These are phyloP conservation scores for Gamarada debralockiae DNA, from an alignment of 495 filamentous ascomycete genomes.

Conservation along the genomic window DNA sequence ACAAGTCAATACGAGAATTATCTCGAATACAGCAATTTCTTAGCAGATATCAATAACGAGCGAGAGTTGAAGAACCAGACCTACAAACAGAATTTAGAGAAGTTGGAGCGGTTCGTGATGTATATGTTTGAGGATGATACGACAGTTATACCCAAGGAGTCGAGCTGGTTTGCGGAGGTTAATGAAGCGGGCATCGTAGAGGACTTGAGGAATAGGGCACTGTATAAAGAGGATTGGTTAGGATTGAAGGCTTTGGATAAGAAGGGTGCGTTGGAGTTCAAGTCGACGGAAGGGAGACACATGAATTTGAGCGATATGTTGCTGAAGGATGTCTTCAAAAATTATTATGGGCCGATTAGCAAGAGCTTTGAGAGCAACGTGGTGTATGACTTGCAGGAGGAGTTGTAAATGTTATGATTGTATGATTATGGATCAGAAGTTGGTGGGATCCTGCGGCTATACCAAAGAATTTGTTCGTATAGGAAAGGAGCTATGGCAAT, in stretches of 20 bases:
- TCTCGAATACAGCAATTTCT: constrained; percentile 79
- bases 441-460: too few relatives aligned
- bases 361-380: constrained; percentile 21
- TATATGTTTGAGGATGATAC: constrained; percentile 85
- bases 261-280: constrained; percentile 74
- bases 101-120: constrained; percentile 79
- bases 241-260: constrained; percentile 79
- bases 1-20: constrained; percentile 67
- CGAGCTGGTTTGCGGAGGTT: constrained; percentile 85
- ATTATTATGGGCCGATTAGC: constrained; percentile 62
- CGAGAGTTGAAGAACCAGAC: constrained; percentile 63
- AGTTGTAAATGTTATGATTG: constrained; percentile 22
- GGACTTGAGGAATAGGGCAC: constrained; percentile 59
- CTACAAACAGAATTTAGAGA: constrained; percentile 68
- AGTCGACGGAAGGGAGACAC: constrained; percentile 66
- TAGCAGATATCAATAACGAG: constrained; percentile 99
- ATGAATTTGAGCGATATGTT: constrained; percentile 74
- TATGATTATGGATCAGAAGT: constrained; percentile 10
- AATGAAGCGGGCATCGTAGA: constrained; percentile 67
- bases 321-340: constrained; percentile 61
- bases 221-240: constrained; percentile 94
- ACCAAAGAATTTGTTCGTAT: too few relatives aligned
- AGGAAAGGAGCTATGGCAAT: too few relatives aligned
- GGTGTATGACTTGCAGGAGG: constrained; percentile 12
- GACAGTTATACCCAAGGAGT: constrained; percentile 87